Conservation (phyloP, 2,329 filamentous ascomycete genomes). For the Chrysoporthe puriensis region DNA sequence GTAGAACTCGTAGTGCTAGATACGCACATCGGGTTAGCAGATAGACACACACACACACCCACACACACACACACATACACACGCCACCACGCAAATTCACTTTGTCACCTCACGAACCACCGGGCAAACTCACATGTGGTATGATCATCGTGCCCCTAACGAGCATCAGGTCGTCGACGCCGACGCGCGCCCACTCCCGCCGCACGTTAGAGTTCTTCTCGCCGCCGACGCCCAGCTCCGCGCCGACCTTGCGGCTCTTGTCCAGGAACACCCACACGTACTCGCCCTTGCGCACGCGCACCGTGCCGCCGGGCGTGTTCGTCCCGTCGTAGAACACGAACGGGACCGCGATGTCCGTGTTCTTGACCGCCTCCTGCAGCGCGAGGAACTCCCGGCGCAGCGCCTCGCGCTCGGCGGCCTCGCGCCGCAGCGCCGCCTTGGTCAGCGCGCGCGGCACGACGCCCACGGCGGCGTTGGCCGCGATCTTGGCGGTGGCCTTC, state of each 20-base stretch:
- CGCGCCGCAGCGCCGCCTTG: constrained; percentile 66
- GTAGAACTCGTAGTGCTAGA: constrained; percentile 94
- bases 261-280: constrained; percentile 92
- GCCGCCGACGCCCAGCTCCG: constrained; percentile 75
- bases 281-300: constrained; percentile 91
- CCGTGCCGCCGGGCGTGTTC: constrained; percentile 81
- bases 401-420: constrained; percentile 73
- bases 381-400: constrained; percentile 79
- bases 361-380: constrained; percentile 85
- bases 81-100: constrained; percentile 10
- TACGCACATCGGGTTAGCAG: constrained; percentile 32
- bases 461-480: constrained; percentile 63
- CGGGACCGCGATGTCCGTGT: constrained; percentile 85
- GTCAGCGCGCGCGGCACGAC: constrained; percentile 75
- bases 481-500: constrained; percentile 52
- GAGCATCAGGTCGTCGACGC: constrained; percentile 93
- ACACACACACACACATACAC: not conserved
- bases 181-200: constrained; percentile 88
- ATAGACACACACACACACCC: constrained; percentile 13
- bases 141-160: constrained; percentile 90
- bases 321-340: constrained; percentile 98
- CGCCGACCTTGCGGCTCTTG: constrained; percentile 86
- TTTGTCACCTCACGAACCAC: constrained; percentile 2
- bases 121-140: constrained; percentile 73
- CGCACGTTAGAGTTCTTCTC: constrained; percentile 66